A percentile compares a stretch with the other conserved stretches of the same genome.
Evolutionary conservation across 805 yeast species (phyloP).

Genomic region (Saccharomycopsis sp.): DNA sequence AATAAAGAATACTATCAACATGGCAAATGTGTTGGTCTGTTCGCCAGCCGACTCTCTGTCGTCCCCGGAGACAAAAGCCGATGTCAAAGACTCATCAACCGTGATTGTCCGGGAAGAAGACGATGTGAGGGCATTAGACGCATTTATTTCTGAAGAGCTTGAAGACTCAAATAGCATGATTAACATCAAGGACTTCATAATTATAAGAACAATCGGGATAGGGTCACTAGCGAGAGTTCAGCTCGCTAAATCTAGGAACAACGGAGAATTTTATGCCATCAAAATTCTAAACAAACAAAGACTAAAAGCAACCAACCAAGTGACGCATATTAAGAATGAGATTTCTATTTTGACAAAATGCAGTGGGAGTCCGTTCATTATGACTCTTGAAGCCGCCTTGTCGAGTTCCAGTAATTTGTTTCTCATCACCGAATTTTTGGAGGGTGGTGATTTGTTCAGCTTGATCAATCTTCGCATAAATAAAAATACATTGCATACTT

Average conservation of each 20-base stretch:
- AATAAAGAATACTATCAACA: too few relatives aligned
- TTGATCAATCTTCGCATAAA: conserved; percentile 1
- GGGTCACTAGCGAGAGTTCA: conserved; percentile 16
- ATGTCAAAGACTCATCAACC: background rate
- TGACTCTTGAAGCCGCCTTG: conserved; percentile 1
- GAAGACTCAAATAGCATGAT: background rate
- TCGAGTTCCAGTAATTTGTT: conserved; percentile 4
- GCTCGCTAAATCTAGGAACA: background rate
- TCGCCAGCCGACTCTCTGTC: background rate
- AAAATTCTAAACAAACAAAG: conserved; percentile 5
- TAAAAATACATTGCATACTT: background rate
- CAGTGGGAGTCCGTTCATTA: conserved; percentile 4
- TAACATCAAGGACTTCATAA: background rate
- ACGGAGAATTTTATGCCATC: conserved; percentile 5
- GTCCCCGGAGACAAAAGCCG: background rate
- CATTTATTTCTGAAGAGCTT: background rate
- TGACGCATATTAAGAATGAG: conserved; percentile 8
- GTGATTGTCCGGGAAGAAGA: background rate
- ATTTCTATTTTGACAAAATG: conserved; percentile 3
- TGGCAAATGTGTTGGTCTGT: background rate
- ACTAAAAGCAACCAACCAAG: conserved; percentile 4
- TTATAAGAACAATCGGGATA: conserved; percentile 13
- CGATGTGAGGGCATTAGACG: background rate
- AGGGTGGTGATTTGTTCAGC: conserved; percentile 14
- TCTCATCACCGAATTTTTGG: conserved; percentile 8